Base-by-base conservation (phyloP, 2,329 filamentous ascomycete species). In the Penicillium sp. region DNA sequence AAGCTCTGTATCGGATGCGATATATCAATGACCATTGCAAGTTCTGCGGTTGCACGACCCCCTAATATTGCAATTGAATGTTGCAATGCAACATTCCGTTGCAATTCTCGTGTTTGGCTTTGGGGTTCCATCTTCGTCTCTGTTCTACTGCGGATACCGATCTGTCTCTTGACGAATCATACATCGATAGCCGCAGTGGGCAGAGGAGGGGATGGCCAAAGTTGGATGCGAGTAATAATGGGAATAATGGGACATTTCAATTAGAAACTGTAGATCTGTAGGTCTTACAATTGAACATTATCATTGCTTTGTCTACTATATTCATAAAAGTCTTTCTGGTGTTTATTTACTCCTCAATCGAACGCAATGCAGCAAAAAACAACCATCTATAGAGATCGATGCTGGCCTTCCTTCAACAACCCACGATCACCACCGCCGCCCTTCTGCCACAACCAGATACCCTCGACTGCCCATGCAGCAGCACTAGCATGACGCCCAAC, bases 401-500 rank as follows among this genome's bases (percentile, higher is more conserved):
- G 55, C 11, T 65, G 60, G 2, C 70, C 67, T 21, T 72, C 70
- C 60, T 76, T 75, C 57, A 72, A 58, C 5, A 79, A 63, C 1
- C 75, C 73, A 49, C 75, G 66, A 60, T 77, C 75, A 25, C 75
- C 72, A 74, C 78, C 81, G 75, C 76, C 84, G 70, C 89, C 89
- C 81, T 89, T 70, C 81, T 89, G 63, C 91, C 91, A 92, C 60
- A 96, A 74, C 92, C 93, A 97, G 16, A 97, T 77, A 1, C 92
- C 92, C 73, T 97, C 93, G 4, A 89, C 87, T 11, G 93, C 92
- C 80, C 92, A 96, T 0, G 89, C 88, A 67, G 87, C 85, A 49
- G 90, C 91, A 56, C 91, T 93, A 58, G 89, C 79, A 79, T 97
- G 92, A 0, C 87, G 70, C 6, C 75, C 74, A 58, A 76, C 66